Evolutionary conservation across 2,329 filamentous ascomycete genomes (phyloP).

Genomic region (Fusarium hostae): DNA sequence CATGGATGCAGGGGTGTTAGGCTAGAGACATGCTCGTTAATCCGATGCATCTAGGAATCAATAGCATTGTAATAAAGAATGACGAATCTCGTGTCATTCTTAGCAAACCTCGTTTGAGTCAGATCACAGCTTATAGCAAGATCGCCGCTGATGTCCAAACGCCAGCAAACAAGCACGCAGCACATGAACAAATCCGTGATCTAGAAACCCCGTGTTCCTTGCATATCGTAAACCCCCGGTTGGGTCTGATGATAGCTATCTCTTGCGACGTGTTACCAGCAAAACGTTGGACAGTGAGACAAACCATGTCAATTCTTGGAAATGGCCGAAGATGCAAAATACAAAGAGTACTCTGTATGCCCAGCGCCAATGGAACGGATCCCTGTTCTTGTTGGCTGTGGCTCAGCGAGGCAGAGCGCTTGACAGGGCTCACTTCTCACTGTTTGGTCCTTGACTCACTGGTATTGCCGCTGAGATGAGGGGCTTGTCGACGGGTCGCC

Average conservation of each 20-base stretch:
- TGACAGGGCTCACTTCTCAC: constrained; percentile 8
- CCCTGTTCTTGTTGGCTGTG: constrained; percentile 25
- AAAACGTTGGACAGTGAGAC: constrained; percentile 24
- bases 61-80: background rate
- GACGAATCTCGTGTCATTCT: constrained; percentile 22
- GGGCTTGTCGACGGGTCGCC: constrained; percentile 6
- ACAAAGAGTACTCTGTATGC: constrained; percentile 31
- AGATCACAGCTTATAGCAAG: background rate
- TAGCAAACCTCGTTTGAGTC: constrained; percentile 13
- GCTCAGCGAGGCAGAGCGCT: constrained; percentile 38
- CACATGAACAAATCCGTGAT: constrained; percentile 22
- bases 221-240: background rate
- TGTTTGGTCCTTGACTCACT: constrained; percentile 22
- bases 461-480: constrained; percentile 31
- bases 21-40: background rate
- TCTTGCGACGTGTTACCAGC: constrained; percentile 28
- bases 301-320: constrained; percentile 13
- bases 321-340: constrained; percentile 17
- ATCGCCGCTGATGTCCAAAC: constrained; percentile 10
- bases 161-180: constrained; percentile 7
- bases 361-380: constrained; percentile 15
- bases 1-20: background rate
- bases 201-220: constrained; percentile 12
- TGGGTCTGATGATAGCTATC: constrained; percentile 20
- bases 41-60: background rate